These are phyloP conservation scores for Pichia thaimueangensis DNA, from an alignment of 805 yeast species.

Conservation along the genomic window DNA sequence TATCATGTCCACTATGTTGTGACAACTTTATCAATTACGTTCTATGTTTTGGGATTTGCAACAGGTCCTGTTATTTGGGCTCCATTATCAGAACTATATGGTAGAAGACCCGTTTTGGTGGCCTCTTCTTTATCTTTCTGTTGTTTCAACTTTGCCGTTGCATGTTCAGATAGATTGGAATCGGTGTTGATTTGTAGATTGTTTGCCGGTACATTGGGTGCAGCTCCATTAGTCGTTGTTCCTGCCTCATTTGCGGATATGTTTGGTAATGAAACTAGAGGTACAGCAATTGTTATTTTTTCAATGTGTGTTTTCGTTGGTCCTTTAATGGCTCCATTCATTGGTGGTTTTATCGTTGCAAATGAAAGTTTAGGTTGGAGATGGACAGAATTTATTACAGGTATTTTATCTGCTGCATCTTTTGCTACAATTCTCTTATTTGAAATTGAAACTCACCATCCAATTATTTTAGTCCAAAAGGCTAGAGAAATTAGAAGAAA, in stretches of 20 bases:
- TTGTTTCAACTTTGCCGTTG: constrained; percentile 64
- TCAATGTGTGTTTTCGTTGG: constrained; percentile 70
- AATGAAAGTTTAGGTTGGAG: constrained; percentile 66
- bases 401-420: constrained; percentile 45
- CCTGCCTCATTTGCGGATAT: constrained; percentile 86
- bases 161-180: constrained; percentile 73
- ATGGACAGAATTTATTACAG: constrained; percentile 71
- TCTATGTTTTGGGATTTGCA: constrained; percentile 90
- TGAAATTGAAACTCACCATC: constrained; percentile 66
- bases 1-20: constrained; percentile 62
- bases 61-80: constrained; percentile 91
- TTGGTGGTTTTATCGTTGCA: constrained; percentile 59
- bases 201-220: constrained; percentile 75
- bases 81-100: constrained; percentile 74
- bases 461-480: constrained; percentile 54
- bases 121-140: constrained; percentile 51
- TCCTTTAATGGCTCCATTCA: constrained; percentile 78
- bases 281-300: constrained; percentile 67
- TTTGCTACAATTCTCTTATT: constrained; percentile 36
- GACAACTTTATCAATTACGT: constrained; percentile 68
- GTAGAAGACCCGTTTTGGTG: constrained; percentile 58
- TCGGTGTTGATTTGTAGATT: constrained; percentile 72
- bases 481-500: constrained; percentile 56
- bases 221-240: constrained; percentile 78
- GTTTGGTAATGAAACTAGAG: constrained; percentile 60